A percentile compares a stretch with the other conserved stretches of the same genome.
Conservation (phyloP, 2,329 filamentous ascomycete genomes). For the Sporothrix dimorphospora region DNA sequence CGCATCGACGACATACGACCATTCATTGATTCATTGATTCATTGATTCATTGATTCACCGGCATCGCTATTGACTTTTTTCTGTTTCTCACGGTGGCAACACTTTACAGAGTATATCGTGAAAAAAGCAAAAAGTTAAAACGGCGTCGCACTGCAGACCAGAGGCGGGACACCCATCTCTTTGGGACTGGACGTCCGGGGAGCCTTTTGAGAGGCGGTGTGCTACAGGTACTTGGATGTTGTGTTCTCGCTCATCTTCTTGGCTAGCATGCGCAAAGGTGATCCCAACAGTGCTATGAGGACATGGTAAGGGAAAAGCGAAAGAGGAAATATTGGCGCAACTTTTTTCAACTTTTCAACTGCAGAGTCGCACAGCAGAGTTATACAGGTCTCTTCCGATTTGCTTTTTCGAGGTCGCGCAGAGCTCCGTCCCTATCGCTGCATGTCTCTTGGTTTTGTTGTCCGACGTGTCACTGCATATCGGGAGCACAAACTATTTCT, state of each 20-base stretch:
- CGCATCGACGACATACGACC: background rate
- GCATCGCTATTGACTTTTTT: background rate
- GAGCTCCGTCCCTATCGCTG: background rate
- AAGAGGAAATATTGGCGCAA: background rate
- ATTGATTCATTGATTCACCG: no score
- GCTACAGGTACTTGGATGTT: background rate
- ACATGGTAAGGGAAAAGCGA: background rate
- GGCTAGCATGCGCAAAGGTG: no score
- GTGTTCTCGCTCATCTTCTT: background rate
- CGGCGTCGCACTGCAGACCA: background rate
- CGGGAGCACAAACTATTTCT: background rate
- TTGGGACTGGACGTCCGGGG: background rate
- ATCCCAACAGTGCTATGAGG: no score
- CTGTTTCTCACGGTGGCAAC: background rate
- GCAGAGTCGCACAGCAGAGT: background rate
- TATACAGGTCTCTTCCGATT: background rate
- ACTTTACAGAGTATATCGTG: background rate
- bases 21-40: no score
- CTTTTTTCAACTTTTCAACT: background rate
- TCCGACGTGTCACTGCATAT: background rate
- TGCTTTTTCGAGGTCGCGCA: background rate
- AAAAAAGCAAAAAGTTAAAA: background rate
- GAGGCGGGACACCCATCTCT: background rate
- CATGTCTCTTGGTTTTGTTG: slow-evolving; percentile 1
- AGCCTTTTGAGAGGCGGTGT: background rate